Evolutionary conservation across 2,329 filamentous ascomycete genomes (phyloP), one percentile per base, ranked within the genome.

Genomic region (Alternaria sp.): DNA sequence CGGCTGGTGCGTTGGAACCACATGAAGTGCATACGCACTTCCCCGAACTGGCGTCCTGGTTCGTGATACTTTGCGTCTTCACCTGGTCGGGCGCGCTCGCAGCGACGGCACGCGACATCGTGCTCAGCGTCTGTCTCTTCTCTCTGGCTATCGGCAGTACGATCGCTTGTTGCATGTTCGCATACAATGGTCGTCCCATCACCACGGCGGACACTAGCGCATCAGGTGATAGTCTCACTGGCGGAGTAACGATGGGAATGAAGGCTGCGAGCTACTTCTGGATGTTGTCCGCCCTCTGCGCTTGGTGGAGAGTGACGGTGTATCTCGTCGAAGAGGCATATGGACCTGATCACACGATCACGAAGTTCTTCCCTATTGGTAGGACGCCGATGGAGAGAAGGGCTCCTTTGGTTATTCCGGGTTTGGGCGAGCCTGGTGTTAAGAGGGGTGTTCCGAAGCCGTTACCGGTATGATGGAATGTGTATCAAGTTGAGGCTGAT

Each of bases 401-500:
- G 11, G 55, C 63, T 9, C 60, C 62, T 21, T 43, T 58, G 9
- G 54, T 64, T 3, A 61, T 58, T 20, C 62, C 62, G 2, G 62
- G 62, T 7, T 41, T 64, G 26, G 58, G 62, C 8, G 62, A 64
- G 46, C 62, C 53, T 15, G 62, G 58, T 6, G 62, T 64, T 12
- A 61, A 61, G 47, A 54, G 58, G 47, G 59, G 55, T 41, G 63
- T 62, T 4, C 63, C 59, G 12, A 65, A 65, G 37, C 63, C 59
- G 23, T 47, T 58, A 41, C 58, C 33, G 25, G 47, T 59, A 45
- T 44, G 28, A 50, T 41, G 37, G 8, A 6, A 18, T 41, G 37
- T 18, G 37, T 5, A 41, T 18, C n/a, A 41, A 18, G 37, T 5
- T 41, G 8, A 11, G 9, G 8, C 15, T 18, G n/a, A 9, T 41